Base-by-base conservation (phyloP, 768 basidiomycete species). In the Pleurotus citrinopileatus region DNA sequence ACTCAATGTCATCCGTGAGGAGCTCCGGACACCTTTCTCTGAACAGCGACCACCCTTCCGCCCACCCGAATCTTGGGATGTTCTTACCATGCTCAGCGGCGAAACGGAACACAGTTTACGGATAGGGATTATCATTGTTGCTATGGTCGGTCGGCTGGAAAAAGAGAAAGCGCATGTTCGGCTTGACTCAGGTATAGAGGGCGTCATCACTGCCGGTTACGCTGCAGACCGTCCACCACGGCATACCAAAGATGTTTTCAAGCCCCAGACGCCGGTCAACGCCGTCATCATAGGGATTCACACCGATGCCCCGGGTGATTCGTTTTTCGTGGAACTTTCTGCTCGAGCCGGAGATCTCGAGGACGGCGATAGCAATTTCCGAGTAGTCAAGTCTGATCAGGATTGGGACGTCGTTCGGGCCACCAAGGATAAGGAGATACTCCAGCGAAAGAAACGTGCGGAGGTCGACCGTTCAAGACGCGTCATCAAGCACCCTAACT, bases 401-500 rank as follows among this genome's bases (percentile, higher is more conserved):
- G 67, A 70, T 40, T 92, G 89, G 85, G 84, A 92, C 65, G 71
- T 75, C 32, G 69, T 70, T n/a, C 83, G 79, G 50, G 76, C 78
- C 60, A 80, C 83, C 25, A 82, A 82, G 56, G 89, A 94, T 63
- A 67, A 71, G 59, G 89, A 94, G 57, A 71, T 91, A 59, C 73
- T 88, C 57, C 82, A 80, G 20, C 81, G 91, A 59, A 95, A 91
- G 73, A 95, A 93, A 73, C 77, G 91, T 43, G 84, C 90, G 1
- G 89, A 93, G 63, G 86, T 83, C 7, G 89, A 91, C 60, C 79
- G 82, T 57, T 81, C 84, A 29, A 82, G 92, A 56, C 78, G 96
- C 22, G 84, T 96, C 51, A 91, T 99, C 73, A 94, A 98, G 67
- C 97, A 99, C 67, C 97, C 96, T 2, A 94, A 96, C 69, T 99